phyloP scores from a whole-genome alignment of 2,329 filamentous ascomycete genomes.

The Trichoderma sp. region DNA sequence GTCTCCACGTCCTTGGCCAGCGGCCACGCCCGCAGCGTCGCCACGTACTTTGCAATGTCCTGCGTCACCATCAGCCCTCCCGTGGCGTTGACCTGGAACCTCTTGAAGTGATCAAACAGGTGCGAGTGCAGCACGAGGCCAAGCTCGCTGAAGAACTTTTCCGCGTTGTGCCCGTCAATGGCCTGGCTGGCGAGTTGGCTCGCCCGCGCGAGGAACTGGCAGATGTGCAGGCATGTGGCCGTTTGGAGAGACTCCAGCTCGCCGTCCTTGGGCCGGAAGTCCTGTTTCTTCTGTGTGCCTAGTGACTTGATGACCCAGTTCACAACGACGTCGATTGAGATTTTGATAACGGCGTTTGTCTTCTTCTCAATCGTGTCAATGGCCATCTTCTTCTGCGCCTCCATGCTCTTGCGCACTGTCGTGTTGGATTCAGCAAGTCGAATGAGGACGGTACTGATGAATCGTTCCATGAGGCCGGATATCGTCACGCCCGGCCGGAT shows the following conservation, averaged over 20 bases:
- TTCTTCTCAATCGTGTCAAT: constrained; percentile 81
- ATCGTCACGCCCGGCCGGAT: constrained; percentile 82
- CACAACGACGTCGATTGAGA: constrained; percentile 62
- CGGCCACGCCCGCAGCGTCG: constrained; percentile 79
- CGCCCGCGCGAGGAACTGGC: constrained; percentile 71
- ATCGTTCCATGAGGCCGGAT: constrained; percentile 88
- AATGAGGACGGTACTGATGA: constrained; percentile 85
- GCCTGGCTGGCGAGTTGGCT: constrained; percentile 62
- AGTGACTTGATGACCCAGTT: constrained; percentile 74
- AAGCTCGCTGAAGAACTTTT: constrained; percentile 78
- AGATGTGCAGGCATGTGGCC: constrained; percentile 76
- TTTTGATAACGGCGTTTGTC: constrained; percentile 60
- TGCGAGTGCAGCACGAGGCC: constrained; percentile 73
- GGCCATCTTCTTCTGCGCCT: constrained; percentile 71
- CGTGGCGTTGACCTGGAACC: constrained; percentile 87
- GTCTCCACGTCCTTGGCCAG: constrained; percentile 64
- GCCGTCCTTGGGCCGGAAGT: constrained; percentile 84
- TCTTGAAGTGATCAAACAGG: constrained; percentile 90
- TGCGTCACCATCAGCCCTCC: constrained; percentile 94
- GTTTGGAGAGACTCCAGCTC: constrained; percentile 80
- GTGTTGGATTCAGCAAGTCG: constrained; percentile 86
- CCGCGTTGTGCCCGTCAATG: constrained; percentile 79
- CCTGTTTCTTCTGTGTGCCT: constrained; percentile 76
- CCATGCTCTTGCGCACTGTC: constrained; percentile 85
- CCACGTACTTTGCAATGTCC: constrained; percentile 90